Evolutionary conservation across 2,329 filamentous ascomycete species (phyloP).

Genomic region (Beauveria rudraprayagi): DNA sequence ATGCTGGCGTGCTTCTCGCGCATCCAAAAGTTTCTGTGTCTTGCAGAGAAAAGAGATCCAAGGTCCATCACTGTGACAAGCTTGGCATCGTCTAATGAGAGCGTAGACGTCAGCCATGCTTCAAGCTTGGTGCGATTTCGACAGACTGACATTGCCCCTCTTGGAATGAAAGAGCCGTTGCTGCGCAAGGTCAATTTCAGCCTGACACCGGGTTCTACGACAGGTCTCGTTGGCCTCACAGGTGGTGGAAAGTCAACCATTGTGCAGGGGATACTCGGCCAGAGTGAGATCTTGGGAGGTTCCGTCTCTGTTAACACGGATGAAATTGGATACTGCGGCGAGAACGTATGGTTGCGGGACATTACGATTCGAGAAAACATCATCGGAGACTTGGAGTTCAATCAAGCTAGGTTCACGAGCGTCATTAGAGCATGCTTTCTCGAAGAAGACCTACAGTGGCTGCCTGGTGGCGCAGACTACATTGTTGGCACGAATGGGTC

Average conservation of each 20-base stretch:
- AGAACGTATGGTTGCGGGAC: background rate
- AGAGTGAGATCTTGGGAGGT: background rate
- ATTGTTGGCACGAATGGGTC: background rate
- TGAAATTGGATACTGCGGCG: background rate
- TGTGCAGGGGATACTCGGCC: background rate
- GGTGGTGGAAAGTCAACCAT: background rate
- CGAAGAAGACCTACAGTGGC: background rate
- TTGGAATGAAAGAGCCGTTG: background rate
- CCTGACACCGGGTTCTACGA: background rate
- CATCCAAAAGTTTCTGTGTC: background rate
- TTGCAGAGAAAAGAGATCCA: background rate
- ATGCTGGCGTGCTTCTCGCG: background rate
- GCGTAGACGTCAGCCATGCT: background rate
- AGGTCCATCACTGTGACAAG: background rate
- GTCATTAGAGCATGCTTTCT: background rate
- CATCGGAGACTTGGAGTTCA: background rate
- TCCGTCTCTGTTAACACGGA: background rate
- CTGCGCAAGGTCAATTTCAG: background rate
- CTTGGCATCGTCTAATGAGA: background rate
- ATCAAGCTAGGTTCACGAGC: background rate
- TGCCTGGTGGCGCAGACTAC: background rate
- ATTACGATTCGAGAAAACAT: background rate
- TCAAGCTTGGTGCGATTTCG: background rate
- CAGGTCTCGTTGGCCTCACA: background rate
- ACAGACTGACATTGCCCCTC: background rate